Conservation (phyloP, 2,329 filamentous ascomycete genomes). For the Aspergillus costaricaensis region DNA sequence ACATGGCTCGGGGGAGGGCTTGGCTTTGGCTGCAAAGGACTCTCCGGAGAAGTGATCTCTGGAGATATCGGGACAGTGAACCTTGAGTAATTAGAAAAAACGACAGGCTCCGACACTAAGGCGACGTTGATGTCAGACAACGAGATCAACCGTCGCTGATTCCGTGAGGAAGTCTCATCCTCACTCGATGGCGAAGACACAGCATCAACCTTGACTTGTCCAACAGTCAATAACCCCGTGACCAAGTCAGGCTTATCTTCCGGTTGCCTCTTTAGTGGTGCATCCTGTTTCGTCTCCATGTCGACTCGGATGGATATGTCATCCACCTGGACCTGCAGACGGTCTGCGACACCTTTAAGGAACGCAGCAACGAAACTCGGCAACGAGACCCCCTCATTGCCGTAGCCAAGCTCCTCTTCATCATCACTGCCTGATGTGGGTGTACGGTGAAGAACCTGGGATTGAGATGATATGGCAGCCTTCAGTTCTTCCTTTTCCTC, state of each 20-base stretch:
- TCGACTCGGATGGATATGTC: slow-evolving; percentile 57
- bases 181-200: slow-evolving; percentile 24
- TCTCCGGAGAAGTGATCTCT: slow-evolving; percentile 35
- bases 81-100: slow-evolving; percentile 50
- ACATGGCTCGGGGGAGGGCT: slow-evolving; percentile 32
- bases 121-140: slow-evolving; percentile 49
- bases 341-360: slow-evolving; percentile 59
- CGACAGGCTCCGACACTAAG: slow-evolving; percentile 50
- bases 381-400: slow-evolving; percentile 56
- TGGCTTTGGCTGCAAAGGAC: slow-evolving; percentile 36
- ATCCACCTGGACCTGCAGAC: slow-evolving; percentile 56
- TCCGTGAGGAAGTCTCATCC: slow-evolving; percentile 29
- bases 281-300: slow-evolving; percentile 48
- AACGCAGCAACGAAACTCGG: slow-evolving; percentile 63
- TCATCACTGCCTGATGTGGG: slow-evolving; percentile 50
- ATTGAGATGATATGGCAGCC: slow-evolving; percentile 56
- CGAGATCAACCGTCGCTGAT: slow-evolving; percentile 48
- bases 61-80: slow-evolving; percentile 38
- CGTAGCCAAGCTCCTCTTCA: slow-evolving; percentile 53
- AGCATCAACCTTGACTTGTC: slow-evolving; percentile 38
- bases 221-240: slow-evolving; percentile 37
- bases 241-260: slow-evolving; percentile 41
- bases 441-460: slow-evolving; percentile 54
- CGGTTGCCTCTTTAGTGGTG: slow-evolving; percentile 34
- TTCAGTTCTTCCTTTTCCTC: slow-evolving; percentile 61